phyloP scores from a whole-genome alignment of 2,329 filamentous ascomycete genomes.

The Aspergillus awamori region DNA sequence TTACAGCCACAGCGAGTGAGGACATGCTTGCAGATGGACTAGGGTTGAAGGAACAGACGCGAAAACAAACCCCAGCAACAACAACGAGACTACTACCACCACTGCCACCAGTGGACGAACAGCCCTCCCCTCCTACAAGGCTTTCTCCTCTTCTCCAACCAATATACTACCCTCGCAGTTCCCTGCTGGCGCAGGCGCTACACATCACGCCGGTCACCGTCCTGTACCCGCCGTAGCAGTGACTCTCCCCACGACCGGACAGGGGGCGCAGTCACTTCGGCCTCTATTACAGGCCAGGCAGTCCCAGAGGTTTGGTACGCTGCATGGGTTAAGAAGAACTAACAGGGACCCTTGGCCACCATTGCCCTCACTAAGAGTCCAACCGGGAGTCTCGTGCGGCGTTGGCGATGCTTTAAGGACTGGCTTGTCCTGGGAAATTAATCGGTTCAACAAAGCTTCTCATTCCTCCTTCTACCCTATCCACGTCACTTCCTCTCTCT shows the following conservation, averaged over 20 bases:
- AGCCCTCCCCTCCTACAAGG: slow-evolving; percentile 1
- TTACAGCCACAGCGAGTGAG: neutral
- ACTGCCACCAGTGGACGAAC: neutral
- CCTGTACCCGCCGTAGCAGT: slow-evolving; percentile 23
- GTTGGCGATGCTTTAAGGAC: slow-evolving; percentile 23
- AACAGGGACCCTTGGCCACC: slow-evolving; percentile 21
- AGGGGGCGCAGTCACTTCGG: slow-evolving; percentile 25
- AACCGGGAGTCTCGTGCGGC: slow-evolving; percentile 25
- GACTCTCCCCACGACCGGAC: slow-evolving; percentile 18
- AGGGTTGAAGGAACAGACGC: neutral
- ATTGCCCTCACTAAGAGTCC: slow-evolving; percentile 21
- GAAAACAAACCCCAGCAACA: neutral
- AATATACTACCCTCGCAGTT: slow-evolving; percentile 7
- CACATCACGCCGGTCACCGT: slow-evolving; percentile 21
- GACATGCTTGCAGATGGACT: neutral
- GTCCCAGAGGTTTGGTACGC: slow-evolving; percentile 29
- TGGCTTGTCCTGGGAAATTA: slow-evolving; percentile 10
- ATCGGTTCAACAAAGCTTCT: slow-evolving; percentile 13
- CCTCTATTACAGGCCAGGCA: slow-evolving; percentile 21
- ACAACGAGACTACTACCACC: neutral
- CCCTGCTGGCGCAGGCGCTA: slow-evolving; percentile 22
- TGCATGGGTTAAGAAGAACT: slow-evolving; percentile 30
- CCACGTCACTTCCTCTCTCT: neutral
- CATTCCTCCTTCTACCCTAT: neutral
- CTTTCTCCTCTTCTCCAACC: slow-evolving; percentile 7